Conservation (phyloP, 2,329 filamentous ascomycete species). For the Penicillium olsonii region DNA sequence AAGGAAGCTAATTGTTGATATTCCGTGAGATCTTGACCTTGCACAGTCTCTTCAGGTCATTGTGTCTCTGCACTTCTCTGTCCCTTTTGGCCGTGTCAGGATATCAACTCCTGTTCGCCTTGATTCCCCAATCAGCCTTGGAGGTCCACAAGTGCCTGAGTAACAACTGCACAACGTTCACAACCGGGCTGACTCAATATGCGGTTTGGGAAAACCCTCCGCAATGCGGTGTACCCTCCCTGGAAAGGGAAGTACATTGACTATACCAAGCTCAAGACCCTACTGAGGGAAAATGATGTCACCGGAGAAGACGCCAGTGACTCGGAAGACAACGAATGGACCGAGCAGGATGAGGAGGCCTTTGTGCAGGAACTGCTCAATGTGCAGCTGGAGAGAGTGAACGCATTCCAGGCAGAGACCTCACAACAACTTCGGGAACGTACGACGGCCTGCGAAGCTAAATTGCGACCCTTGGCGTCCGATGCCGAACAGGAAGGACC, state of each 20-base stretch:
- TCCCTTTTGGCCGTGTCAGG: not conserved
- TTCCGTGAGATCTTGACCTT: not conserved
- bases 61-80: not conserved
- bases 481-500: slow-evolving; percentile 36
- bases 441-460: slow-evolving; percentile 68
- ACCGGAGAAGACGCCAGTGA: slow-evolving; percentile 47
- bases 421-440: slow-evolving; percentile 79
- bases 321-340: slow-evolving; percentile 71
- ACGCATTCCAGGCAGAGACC: slow-evolving; percentile 81
- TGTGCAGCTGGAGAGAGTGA: slow-evolving; percentile 91
- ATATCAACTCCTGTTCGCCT: not conserved
- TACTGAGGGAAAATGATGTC: slow-evolving; percentile 75
- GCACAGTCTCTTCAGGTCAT: not conserved
- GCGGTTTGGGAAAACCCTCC: slow-evolving; percentile 91
- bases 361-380: slow-evolving; percentile 97
- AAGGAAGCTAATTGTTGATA: slow-evolving; percentile 1
- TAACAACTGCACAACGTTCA: slow-evolving; percentile 17
- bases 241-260: slow-evolving; percentile 96
- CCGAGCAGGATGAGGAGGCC: slow-evolving; percentile 85
- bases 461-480: slow-evolving; percentile 60
- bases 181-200: slow-evolving; percentile 54
- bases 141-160: slow-evolving; percentile 6
- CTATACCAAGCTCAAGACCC: slow-evolving; percentile 86
- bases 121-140: slow-evolving; percentile 1
- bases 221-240: slow-evolving; percentile 74